Conservation (phyloP, 345 rosid species). For the Brassica napus region DNA sequence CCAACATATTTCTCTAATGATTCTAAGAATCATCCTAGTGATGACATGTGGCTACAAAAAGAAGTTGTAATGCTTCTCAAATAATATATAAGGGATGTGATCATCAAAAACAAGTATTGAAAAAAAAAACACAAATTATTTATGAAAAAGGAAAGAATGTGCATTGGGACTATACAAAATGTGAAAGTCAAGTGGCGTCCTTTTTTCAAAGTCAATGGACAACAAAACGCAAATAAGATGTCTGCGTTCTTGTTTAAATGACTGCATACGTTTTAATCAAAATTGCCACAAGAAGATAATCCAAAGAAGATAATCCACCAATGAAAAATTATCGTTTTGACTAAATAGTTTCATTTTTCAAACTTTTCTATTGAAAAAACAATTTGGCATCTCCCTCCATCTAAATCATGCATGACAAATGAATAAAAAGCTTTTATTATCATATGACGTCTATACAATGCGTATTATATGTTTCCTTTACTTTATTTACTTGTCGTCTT, state of each 20-base stretch:
- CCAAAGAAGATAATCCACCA: background rate
- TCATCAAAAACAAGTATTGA: background rate
- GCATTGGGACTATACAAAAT: background rate
- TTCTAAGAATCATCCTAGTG: no score
- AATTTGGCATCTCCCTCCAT: conserved; percentile 26
- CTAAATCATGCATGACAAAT: conserved; percentile 37
- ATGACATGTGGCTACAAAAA: no score
- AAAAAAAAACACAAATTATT: background rate
- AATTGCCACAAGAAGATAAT: background rate
- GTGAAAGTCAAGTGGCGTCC: background rate
- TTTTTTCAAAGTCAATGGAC: background rate
- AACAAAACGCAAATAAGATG: background rate
- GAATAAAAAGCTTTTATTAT: conserved; percentile 30
- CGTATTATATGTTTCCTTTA: conserved; percentile 29
- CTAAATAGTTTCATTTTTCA: background rate
- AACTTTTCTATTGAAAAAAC: background rate
- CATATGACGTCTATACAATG: conserved; percentile 28
- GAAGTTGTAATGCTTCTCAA: no score
- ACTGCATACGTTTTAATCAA: background rate
- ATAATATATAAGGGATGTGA: background rate
- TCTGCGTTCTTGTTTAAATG: background rate
- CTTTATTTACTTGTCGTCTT: conserved; percentile 30
- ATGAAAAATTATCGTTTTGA: background rate
- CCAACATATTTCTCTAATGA: no score
- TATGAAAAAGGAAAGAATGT: background rate